Base-by-base conservation (phyloP, 2,329 filamentous ascomycete genomes). In the Massarina eburnea region DNA sequence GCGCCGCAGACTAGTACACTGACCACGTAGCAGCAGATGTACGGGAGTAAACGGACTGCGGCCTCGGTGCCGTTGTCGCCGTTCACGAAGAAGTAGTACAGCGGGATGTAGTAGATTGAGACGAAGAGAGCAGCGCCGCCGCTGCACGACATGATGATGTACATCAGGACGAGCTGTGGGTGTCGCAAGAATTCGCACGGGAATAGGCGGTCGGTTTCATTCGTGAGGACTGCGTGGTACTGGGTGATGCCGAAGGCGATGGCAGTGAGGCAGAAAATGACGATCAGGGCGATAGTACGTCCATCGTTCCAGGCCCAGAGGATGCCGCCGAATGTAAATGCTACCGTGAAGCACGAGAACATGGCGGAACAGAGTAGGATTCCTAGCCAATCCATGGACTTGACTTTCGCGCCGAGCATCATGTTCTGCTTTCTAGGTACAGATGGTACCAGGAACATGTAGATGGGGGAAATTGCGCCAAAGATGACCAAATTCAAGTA, bases 261-360 rank as follows among this genome's bases (percentile, higher is more conserved):
- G 22, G 73, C 64, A 0, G 74, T 49, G 0, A 77, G 62, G 1
- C 65, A 76, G 9, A 73, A 73, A 1, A 77, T 48, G 9, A 75
- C 67, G 59, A 76, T 80, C 1, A 76, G 59, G 0, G 66, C 67
- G 34, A 82, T 80, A 19, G 70, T 67, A 0, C 65, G 55, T 1
- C 66, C 71, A 4, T 65, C 70, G 41, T 67, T 53, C 79, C 79
- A 83, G 0, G 67, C 54, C 40, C 74, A 83, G 3, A 73, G 30
- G 1, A 65, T 60, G 2, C 80, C 80, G 8, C 76, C 79, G 35
- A 81, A 78, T 42, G 70, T 72, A 46, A 81, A 71, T 2, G 73
- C 78, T 64, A 82, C 73, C 24, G 76, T 64, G 22, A 76, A 48
- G 8, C 30, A 8, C 6, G 14, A 7, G 7, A 7, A 33, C 30